Percentiles rank a stretch among this genome's conserved stretches.
Evolutionary conservation across 176 grass and related monocot species (phyloP).

Genomic region (Lolium perenne): DNA sequence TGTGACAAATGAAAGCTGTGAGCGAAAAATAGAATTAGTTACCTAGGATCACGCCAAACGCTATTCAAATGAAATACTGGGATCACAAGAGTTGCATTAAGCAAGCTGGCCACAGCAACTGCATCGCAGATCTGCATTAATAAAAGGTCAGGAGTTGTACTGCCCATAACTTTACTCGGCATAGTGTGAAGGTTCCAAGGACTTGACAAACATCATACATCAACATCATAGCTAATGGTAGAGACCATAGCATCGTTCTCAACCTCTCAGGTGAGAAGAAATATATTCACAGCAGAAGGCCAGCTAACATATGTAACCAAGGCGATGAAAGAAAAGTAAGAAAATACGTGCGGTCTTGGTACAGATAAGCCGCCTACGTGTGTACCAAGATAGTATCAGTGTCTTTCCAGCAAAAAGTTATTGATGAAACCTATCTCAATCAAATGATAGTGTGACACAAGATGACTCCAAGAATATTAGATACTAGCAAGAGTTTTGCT

Average conservation of each 20-base stretch:
- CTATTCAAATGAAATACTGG: constrained; percentile 95
- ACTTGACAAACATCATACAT: constrained; percentile 31
- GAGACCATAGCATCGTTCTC: background rate
- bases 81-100: constrained; percentile 97
- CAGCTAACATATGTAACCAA: background rate
- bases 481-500: constrained; percentile 1
- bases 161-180: constrained; percentile 40
- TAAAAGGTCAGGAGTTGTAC: constrained; percentile 1
- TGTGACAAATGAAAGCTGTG: background rate
- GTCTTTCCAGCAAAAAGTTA: constrained; percentile 9
- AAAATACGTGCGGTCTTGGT: background rate
- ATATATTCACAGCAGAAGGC: constrained; percentile 13
- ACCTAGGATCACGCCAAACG: constrained; percentile 96
- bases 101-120: constrained; percentile 83
- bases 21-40: constrained; percentile 19
- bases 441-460: background rate
- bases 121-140: constrained; percentile 89
- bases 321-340: background rate
- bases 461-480: background rate
- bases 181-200: constrained; percentile 36
- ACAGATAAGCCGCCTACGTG: background rate
- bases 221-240: constrained; percentile 26
- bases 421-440: background rate
- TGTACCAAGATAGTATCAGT: constrained; percentile 13
- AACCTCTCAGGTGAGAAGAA: constrained; percentile 28